A percentile compares a stretch with the other conserved stretches of the same genome.
These are phyloP conservation scores for Fusarium oligoseptatum DNA, from an alignment of 2,329 filamentous ascomycete genomes.

Conservation along the genomic window DNA sequence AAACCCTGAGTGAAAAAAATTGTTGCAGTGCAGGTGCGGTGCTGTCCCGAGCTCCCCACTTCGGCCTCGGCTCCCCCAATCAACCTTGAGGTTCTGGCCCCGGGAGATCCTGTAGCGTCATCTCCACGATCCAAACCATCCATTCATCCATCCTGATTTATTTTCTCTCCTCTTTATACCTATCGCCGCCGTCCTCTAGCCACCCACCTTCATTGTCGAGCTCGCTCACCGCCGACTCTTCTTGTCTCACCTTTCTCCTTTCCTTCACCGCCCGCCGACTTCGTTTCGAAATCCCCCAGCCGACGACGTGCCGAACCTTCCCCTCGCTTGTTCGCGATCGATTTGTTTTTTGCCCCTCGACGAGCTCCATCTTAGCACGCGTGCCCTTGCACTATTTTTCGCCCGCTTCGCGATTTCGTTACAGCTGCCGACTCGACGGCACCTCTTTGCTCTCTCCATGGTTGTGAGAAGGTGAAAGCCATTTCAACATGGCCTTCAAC, in stretches of 20 bases:
- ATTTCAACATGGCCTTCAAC: conserved; percentile 94
- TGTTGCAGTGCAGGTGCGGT: conserved; percentile 31
- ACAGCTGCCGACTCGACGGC: conserved; percentile 42
- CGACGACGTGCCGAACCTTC: conserved; percentile 23
- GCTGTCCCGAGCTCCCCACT: conserved; percentile 43
- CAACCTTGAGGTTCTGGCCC: conserved; percentile 34
- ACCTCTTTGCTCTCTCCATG: conserved; percentile 49
- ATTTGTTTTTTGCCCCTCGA: conserved; percentile 20
- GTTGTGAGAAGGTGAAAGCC: conserved; percentile 54
- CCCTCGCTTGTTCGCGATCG: conserved; percentile 27
- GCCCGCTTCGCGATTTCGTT: conserved; percentile 26
- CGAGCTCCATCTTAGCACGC: conserved; percentile 26
- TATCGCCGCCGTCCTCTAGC: conserved; percentile 21
- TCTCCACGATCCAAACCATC: conserved; percentile 47
- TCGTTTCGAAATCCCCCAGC: conserved; percentile 12
- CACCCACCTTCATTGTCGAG: not conserved
- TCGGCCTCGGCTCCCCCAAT: conserved; percentile 39
- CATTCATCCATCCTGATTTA: conserved; percentile 33
- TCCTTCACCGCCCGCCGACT: conserved; percentile 13
- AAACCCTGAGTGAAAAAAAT: conserved; percentile 41
- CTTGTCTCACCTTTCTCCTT: not conserved
- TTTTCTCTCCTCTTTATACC: conserved; percentile 21
- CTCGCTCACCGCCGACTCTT: conserved; percentile 3
- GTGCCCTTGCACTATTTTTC: conserved; percentile 26
- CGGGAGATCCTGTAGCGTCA: conserved; percentile 46